Evolutionary conservation across 345 rosid species (phyloP).

Genomic region (Excoecaria cochinchinensis): DNA sequence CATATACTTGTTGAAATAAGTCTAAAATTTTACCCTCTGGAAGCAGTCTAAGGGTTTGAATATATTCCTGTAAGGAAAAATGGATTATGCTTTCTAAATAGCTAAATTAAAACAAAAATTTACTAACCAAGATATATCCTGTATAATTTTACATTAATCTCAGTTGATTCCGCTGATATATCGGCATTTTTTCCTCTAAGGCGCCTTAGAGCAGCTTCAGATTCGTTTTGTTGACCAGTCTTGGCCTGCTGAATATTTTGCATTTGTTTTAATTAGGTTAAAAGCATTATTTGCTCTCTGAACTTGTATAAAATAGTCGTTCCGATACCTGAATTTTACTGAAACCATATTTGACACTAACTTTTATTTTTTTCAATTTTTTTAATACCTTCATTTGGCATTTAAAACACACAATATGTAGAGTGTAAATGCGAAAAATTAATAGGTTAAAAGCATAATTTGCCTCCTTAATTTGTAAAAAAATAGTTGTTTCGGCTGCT

Average conservation of each 20-base stretch:
- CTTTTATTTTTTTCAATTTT: no score
- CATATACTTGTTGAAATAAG: conserved; percentile 33
- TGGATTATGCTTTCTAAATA: background rate
- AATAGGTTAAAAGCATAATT: no score
- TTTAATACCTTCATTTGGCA: no score
- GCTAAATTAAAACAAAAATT: background rate
- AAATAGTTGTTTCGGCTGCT: no score
- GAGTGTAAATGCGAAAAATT: no score
- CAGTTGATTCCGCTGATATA: conserved; percentile 53
- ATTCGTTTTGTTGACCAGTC: conserved; percentile 38
- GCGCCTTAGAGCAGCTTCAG: conserved; percentile 43
- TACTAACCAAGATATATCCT: background rate
- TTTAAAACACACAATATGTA: no score
- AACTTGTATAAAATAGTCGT: no score
- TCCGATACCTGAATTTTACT: no score
- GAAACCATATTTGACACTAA: no score
- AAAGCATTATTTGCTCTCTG: no score
- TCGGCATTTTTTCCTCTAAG: conserved; percentile 52
- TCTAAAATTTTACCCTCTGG: conserved; percentile 28
- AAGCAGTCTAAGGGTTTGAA: conserved; percentile 24
- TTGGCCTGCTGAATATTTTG: conserved; percentile 37
- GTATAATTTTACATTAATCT: conserved; percentile 37
- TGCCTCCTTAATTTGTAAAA: no score
- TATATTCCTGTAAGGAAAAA: conserved; percentile 27
- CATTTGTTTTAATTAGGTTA: no score